Conservation (phyloP, 768 basidiomycete species). For the Coprinopsis sp. region DNA sequence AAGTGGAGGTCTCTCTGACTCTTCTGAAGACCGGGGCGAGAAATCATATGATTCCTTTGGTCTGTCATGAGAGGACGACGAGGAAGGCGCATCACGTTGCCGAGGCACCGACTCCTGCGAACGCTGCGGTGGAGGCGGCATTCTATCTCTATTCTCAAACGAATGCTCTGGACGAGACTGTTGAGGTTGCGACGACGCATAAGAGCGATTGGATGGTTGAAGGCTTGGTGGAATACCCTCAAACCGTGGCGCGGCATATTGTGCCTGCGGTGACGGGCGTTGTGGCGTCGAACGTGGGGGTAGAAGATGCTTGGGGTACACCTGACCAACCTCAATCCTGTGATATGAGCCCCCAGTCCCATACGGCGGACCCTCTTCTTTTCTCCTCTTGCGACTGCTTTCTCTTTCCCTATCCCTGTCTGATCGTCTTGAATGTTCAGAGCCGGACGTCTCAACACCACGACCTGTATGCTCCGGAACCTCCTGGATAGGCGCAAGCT, state of each 20-base stretch:
- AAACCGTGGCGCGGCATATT: not conserved
- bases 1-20: not conserved
- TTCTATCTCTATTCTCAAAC: no score
- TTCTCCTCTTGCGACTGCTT: not conserved
- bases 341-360: not conserved
- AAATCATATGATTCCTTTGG: not conserved
- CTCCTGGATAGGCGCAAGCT: constrained; percentile 10
- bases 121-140: no score
- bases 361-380: not conserved
- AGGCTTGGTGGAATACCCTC: no score
- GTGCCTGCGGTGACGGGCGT: not conserved
- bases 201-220: no score
- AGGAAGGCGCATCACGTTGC: no score
- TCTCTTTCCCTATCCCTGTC: no score
- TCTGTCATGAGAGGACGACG: not conserved
- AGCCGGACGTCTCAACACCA: no score
- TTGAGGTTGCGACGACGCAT: no score
- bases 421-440: no score
- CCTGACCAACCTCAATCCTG: constrained; percentile 7
- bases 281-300: not conserved
- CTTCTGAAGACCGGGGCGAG: not conserved
- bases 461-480: no score
- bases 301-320: constrained; percentile 7
- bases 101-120: no score
- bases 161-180: no score